Conservation (phyloP, 1,139 yeast genomes). For the Suhomyces atakaporum region DNA sequence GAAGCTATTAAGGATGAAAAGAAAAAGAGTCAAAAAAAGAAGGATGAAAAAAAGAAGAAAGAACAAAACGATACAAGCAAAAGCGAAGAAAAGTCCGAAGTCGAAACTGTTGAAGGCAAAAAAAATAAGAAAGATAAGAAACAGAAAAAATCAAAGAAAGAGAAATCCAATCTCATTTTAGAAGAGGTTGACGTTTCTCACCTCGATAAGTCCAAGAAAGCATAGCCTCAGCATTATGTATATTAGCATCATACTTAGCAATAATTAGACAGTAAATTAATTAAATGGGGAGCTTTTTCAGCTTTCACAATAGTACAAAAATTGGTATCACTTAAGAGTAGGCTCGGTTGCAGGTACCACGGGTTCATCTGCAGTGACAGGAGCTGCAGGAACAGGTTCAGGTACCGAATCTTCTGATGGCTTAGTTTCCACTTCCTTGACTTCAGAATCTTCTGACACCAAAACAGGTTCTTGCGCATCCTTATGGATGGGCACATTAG, state of each 20-base stretch:
- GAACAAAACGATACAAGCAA: constrained; percentile 13
- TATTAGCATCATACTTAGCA: neutral
- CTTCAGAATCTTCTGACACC: too few relatives aligned
- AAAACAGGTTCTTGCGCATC: neutral
- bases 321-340: too few relatives aligned
- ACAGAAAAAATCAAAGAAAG: constrained; percentile 17
- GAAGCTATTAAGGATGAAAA: constrained; percentile 26
- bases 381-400: neutral
- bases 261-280: neutral
- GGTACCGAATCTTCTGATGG: too few relatives aligned
- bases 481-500: neutral
- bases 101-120: constrained; percentile 15
- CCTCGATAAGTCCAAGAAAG: constrained; percentile 15
- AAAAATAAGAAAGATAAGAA: constrained; percentile 12
- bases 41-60: constrained; percentile 11
- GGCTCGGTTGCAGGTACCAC: too few relatives aligned
- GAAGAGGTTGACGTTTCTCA: constrained; percentile 20
- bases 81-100: constrained; percentile 14
- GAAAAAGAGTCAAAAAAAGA: constrained; percentile 11
- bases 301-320: too few relatives aligned
- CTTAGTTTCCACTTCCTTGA: neutral
- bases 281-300: too few relatives aligned
- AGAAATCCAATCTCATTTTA: constrained; percentile 18
- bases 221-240: constrained; percentile 4
- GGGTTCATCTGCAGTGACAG: too few relatives aligned